These are phyloP conservation scores for Saccharomyces paradoxus DNA, from an alignment of 805 yeast genomes.

Conservation along the genomic window DNA sequence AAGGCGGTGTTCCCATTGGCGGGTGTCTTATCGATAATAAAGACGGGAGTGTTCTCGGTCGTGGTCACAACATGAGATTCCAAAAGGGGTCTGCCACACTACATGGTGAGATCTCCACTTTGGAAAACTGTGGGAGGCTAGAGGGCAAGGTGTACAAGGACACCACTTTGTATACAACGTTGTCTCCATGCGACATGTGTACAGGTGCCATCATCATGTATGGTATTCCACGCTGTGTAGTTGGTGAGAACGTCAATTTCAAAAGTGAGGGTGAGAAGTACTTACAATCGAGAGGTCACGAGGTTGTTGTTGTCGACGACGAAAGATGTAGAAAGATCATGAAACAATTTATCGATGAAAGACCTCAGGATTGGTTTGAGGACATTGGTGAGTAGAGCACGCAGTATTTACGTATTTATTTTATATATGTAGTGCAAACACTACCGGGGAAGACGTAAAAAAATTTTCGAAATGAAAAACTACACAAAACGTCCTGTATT, in stretches of 20 bases:
- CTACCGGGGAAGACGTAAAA: not conserved
- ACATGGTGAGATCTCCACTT: conserved; percentile 86
- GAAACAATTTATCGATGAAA: conserved; percentile 68
- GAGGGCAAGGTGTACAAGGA: conserved; percentile 70
- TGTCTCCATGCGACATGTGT: conserved; percentile 94
- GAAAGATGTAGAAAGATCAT: conserved; percentile 61
- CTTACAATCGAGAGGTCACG: conserved; percentile 59
- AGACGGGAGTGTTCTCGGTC: conserved; percentile 75
- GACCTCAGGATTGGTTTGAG: conserved; percentile 74
- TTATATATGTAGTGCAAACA: not conserved
- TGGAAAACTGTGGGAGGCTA: conserved; percentile 86
- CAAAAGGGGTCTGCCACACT: conserved; percentile 77
- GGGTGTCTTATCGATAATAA: conserved; percentile 33
- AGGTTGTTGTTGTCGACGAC: conserved; percentile 54
- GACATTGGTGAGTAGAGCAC: conserved; percentile 51
- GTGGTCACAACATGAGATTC: conserved; percentile 85
- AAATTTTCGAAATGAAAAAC: not conserved
- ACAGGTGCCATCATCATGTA: conserved; percentile 87
- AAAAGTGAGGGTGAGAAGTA: conserved; percentile 71
- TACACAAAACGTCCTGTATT: not conserved
- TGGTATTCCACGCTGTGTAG: conserved; percentile 77
- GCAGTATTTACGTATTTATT: not conserved
- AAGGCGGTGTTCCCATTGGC: conserved; percentile 89
- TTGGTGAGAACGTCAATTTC: conserved; percentile 83
- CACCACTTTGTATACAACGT: conserved; percentile 85